phyloP scores from a whole-genome alignment of 2,329 filamentous ascomycete genomes.

The Clonostachys rosea region DNA sequence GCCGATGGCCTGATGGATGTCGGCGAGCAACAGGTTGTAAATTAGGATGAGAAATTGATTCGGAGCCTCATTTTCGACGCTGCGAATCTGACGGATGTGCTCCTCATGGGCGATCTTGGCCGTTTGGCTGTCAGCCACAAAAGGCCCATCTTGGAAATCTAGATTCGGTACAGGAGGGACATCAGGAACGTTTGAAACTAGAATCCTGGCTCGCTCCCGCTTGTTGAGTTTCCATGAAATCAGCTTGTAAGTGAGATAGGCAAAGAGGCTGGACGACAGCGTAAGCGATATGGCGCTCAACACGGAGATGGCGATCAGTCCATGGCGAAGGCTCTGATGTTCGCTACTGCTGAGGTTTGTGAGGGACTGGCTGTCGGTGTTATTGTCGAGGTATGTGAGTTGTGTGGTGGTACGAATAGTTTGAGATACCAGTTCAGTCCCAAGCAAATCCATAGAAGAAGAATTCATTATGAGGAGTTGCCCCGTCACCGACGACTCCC shows the following conservation, averaged over 20 bases:
- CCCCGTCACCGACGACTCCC: too few species aligned
- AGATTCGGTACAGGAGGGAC: not conserved
- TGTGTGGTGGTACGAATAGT: too few species aligned
- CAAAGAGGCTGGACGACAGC: not conserved
- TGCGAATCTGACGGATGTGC: not conserved
- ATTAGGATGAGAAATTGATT: conserved; percentile 58
- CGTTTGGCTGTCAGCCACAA: not conserved
- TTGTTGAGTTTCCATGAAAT: not conserved
- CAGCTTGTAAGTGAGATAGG: conserved; percentile 2
- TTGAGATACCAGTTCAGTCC: too few species aligned
- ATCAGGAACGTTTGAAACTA: conserved; percentile 1
- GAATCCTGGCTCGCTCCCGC: not conserved
- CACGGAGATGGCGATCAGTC: not conserved
- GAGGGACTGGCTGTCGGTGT: not conserved
- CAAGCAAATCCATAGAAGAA: too few species aligned
- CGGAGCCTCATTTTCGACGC: not conserved
- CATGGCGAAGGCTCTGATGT: not conserved
- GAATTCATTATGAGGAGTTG: too few species aligned
- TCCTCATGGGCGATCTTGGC: not conserved
- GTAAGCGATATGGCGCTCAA: not conserved
- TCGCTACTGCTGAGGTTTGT: not conserved
- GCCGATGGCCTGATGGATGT: conserved; percentile 50
- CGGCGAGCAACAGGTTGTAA: conserved; percentile 54
- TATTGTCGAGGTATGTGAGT: conserved; percentile 18
- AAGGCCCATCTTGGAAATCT: not conserved